Evolutionary conservation across 352 stramenopile genomes (phyloP).

Genomic region (Peronospora destructor): DNA sequence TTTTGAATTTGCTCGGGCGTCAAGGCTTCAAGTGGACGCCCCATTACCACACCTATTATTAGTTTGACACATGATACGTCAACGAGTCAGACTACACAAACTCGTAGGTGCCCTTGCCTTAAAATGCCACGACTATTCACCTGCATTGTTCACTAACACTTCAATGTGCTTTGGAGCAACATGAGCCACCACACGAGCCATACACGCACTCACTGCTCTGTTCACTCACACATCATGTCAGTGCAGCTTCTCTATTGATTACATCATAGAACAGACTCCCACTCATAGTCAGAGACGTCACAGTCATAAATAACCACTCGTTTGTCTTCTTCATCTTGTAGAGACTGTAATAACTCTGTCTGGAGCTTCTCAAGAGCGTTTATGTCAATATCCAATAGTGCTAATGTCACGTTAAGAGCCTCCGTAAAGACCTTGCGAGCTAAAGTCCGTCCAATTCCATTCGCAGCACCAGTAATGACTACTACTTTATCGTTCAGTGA

Average conservation of each 20-base stretch:
- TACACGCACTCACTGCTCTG: conserved; percentile 30
- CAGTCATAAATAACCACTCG: conserved; percentile 43
- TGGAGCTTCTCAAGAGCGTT: conserved; percentile 30
- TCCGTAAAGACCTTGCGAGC: conserved; percentile 28
- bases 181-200: conserved; percentile 23
- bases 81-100: background rate
- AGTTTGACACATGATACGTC: background rate
- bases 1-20: conserved; percentile 37
- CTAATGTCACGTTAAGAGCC: conserved; percentile 34
- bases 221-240: background rate
- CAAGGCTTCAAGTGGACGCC: conserved; percentile 35
- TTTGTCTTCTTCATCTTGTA: conserved; percentile 3
- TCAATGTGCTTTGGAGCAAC: conserved; percentile 38
- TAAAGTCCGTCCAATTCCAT: conserved; percentile 46
- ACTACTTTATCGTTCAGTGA: conserved; percentile 42
- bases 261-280: conserved; percentile 2
- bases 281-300: conserved; percentile 74
- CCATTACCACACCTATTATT: conserved; percentile 37
- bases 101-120: background rate
- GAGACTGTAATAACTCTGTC: conserved; percentile 13
- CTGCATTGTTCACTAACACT: too few relatives aligned
- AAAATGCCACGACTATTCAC: conserved; percentile 5
- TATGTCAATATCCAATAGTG: conserved; percentile 60
- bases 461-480: conserved; percentile 59
- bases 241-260: background rate